Evolutionary conservation across 169 alveolate species (phyloP).

Genomic region (Ophryocystis elektroscirrha): DNA sequence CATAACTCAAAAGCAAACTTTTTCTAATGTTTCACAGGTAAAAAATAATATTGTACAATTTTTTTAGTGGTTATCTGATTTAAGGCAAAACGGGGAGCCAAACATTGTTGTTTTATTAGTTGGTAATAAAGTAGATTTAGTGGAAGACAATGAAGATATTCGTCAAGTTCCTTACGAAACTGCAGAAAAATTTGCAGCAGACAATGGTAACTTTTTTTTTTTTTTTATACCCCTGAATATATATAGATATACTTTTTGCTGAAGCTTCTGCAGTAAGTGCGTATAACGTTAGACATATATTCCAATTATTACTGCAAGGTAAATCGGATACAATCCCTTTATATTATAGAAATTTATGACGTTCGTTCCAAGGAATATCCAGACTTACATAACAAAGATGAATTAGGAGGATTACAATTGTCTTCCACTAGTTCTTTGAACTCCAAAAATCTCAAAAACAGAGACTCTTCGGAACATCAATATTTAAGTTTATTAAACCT

Average conservation of each 20-base stretch:
- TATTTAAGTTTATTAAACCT: neutral
- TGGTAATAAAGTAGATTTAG: slow-evolving; percentile 83
- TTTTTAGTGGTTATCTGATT: slow-evolving; percentile 64
- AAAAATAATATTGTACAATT: slow-evolving; percentile 41
- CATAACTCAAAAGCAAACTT: slow-evolving; percentile 56
- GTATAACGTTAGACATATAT: slow-evolving; percentile 76
- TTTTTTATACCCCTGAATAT: too few relatives aligned
- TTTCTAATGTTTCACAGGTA: slow-evolving; percentile 49
- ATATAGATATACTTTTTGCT: too few relatives aligned
- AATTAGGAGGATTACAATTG: neutral
- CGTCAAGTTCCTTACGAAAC: slow-evolving; percentile 30
- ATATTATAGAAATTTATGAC: slow-evolving; percentile 1
- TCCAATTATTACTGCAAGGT: slow-evolving; percentile 72
- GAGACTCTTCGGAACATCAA: neutral
- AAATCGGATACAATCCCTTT: neutral
- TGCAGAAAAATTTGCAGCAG: slow-evolving; percentile 63
- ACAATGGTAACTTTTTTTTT: slow-evolving; percentile 52
- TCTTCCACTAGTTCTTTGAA: neutral
- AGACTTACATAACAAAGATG: neutral
- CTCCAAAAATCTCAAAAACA: neutral
- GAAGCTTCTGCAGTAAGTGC: slow-evolving; percentile 90
- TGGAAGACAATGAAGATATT: slow-evolving; percentile 45
- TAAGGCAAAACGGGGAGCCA: slow-evolving; percentile 74
- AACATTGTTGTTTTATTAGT: slow-evolving; percentile 77
- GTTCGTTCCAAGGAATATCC: neutral